phyloP scores from a whole-genome alignment of 2,329 filamentous ascomycete genomes.

The Phialemoniopsis sp. region DNA sequence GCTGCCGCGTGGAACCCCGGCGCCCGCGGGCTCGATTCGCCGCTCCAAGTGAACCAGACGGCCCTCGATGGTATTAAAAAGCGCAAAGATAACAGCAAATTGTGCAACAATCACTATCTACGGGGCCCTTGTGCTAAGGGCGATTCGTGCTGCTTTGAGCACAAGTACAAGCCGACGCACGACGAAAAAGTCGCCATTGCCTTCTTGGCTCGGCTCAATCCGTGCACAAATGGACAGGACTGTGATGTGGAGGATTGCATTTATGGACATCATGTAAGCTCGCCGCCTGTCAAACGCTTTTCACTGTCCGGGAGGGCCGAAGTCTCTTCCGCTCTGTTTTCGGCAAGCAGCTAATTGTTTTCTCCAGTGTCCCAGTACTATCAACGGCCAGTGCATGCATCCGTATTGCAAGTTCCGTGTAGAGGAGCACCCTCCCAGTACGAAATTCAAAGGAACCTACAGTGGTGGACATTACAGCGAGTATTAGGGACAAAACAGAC shows the following conservation, averaged over 20 bases:
- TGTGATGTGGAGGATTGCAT: constrained; percentile 56
- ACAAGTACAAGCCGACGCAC: constrained; percentile 46
- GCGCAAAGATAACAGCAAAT: constrained; percentile 48
- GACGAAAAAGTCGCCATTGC: constrained; percentile 55
- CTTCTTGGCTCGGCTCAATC: constrained; percentile 51
- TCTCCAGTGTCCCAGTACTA: constrained; percentile 47
- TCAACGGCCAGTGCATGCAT: constrained; percentile 45
- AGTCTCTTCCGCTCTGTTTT: constrained; percentile 4
- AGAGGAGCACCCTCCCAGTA: constrained; percentile 53
- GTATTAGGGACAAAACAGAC: no score
- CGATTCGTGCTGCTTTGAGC: constrained; percentile 52
- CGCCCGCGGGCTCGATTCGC: constrained; percentile 48
- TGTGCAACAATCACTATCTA: constrained; percentile 61
- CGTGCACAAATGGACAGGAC: constrained; percentile 53
- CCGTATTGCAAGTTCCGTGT: constrained; percentile 51
- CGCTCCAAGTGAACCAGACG: constrained; percentile 38
- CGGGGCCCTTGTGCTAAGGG: constrained; percentile 52
- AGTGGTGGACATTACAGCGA: constrained; percentile 2
- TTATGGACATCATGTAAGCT: constrained; percentile 58
- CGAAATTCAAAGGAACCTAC: constrained; percentile 33
- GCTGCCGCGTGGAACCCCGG: constrained; percentile 47
- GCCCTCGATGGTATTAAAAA: constrained; percentile 53
- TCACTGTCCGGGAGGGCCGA: neutral
- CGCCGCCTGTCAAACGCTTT: constrained; percentile 1
- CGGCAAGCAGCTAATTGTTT: neutral